These are phyloP conservation scores for Candida adriatica DNA, from an alignment of 805 yeast species.

Conservation along the genomic window DNA sequence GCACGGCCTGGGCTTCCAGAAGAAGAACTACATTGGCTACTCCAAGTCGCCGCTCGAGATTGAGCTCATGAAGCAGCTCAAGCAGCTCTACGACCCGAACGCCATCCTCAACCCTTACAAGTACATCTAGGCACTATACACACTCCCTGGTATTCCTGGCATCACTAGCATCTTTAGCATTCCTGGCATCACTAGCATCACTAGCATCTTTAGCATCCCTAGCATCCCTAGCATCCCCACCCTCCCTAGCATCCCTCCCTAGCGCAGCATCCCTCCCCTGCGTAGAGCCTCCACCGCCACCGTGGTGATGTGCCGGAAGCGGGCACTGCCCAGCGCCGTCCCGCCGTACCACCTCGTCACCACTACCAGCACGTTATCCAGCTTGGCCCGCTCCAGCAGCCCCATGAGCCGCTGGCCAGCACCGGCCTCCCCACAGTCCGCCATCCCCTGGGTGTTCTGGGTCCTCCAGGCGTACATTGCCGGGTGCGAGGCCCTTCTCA, in stretches of 20 bases:
- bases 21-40: conserved; percentile 83
- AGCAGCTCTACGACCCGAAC: conserved; percentile 82
- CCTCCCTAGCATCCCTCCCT: no score
- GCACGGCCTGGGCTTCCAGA: conserved; percentile 96
- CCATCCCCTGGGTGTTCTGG: conserved; percentile 45
- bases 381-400: conserved; percentile 40
- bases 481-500: conserved; percentile 61
- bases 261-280: conserved; percentile 29
- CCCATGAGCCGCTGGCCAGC: conserved; percentile 58
- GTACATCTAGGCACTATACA: conserved; percentile 51
- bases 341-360: conserved; percentile 86
- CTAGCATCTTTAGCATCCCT: no score
- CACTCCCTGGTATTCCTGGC: no score
- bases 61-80: conserved; percentile 67
- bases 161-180: no score
- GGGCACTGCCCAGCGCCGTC: conserved; percentile 57
- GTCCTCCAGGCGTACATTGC: conserved; percentile 68
- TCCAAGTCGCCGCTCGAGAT: conserved; percentile 72
- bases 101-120: conserved; percentile 93
- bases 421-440: conserved; percentile 71
- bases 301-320: conserved; percentile 62
- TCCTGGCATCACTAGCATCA: no score
- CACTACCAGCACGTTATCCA: conserved; percentile 53
- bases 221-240: no score
- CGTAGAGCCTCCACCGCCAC: conserved; percentile 47